Conservation (phyloP, 2,329 filamentous ascomycete genomes). For the Cytospora paraplurivora region DNA sequence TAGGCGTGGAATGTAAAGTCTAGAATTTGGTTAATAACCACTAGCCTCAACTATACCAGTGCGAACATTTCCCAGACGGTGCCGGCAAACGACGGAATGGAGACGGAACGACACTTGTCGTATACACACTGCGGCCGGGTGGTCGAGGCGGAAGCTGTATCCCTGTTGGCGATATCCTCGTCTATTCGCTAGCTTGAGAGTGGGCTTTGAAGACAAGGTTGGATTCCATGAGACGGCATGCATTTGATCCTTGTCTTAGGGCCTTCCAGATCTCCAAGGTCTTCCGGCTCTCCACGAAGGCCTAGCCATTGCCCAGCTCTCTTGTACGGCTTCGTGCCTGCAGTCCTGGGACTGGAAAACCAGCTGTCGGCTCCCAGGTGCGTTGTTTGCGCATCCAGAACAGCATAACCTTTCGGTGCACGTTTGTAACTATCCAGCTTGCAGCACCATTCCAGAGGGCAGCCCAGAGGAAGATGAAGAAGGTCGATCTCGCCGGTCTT, state of each 20-base stretch:
- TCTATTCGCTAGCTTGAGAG: not conserved
- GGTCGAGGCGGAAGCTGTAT: not conserved
- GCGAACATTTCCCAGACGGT: not conserved
- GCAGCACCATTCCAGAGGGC: not conserved
- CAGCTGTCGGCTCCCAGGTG: not conserved
- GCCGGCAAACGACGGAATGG: not conserved
- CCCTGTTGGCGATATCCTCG: not conserved
- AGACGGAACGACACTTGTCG: constrained; percentile 6
- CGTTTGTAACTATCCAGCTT: not conserved
- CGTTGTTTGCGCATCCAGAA: not conserved
- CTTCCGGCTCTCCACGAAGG: too few species aligned
- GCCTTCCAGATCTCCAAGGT: too few species aligned
- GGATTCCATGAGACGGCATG: too few species aligned
- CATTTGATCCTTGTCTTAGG: too few species aligned
- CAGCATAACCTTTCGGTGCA: not conserved
- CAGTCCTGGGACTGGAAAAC: not conserved
- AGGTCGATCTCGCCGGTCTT: too few species aligned
- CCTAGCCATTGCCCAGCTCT: not conserved
- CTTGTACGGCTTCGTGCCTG: not conserved
- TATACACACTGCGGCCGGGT: not conserved
- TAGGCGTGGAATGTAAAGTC: constrained; percentile 80
- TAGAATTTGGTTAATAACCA: constrained; percentile 21
- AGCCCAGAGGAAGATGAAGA: not conserved
- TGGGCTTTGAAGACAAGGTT: too few species aligned
- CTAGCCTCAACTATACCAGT: not conserved